Base-by-base conservation (phyloP, 768 basidiomycete genomes). In the Termitomyces sp. region DNA sequence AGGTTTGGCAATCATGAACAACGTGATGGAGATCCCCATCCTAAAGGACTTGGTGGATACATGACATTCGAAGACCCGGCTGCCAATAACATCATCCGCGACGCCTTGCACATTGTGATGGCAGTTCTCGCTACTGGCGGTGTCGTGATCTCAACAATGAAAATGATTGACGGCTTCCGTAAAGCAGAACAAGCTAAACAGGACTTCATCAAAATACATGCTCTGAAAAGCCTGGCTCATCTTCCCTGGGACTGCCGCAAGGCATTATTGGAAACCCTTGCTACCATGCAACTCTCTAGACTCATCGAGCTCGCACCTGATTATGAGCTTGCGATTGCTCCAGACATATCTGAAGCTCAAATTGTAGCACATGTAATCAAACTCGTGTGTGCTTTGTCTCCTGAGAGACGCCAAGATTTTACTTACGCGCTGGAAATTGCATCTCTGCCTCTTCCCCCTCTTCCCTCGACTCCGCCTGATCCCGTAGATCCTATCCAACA, bases 131-230 rank as follows among this genome's bases (percentile, higher is more conserved):
- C 50, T 3, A 55, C 51, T n/a, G 44, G 33, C 33, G 59, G 59
- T 31, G 34, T 60, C 20, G 51, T 47, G 12, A 20, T 58, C 4
- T 39, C 36, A 13, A 31, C 52, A n/a, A 36, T 34, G 41, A 42
- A 34, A 54, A 52, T 45, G 30, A 27, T 48, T 24, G 24, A 44
- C 3, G 27, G 34, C 31, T 48, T 48, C 56, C 37, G 36, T 13
- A 59, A 49, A 33, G 58, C 42, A 27, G 54, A 54, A 55, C 37
- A 49, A 24, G 46, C 31, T 22, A 18, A 41, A 31, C 53, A 59
- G 47, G 58, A 54, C 22, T 16, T 33, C 27, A 59, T 59, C 22
- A 47, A 34, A 16, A 34, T 54, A 2, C 53, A 59, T 4, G 20
- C 46, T 20, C 30, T 49, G 11, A 59, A 44, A 31, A 36, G 46